Conservation (phyloP, 768 basidiomycete genomes). For the Psilocybe cyanescens region DNA sequence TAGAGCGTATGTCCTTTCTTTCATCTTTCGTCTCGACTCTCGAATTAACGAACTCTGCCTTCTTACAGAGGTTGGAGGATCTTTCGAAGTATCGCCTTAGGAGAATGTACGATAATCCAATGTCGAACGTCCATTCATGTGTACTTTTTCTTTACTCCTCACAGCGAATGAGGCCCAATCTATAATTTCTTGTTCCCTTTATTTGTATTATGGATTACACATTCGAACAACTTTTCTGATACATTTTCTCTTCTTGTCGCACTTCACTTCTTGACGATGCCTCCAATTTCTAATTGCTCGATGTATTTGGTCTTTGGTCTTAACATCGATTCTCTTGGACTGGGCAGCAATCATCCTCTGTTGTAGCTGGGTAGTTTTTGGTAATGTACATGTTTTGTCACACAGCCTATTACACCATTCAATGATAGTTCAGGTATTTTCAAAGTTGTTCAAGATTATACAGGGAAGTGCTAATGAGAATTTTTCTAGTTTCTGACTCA, state of each 20-base stretch:
- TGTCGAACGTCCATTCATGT: conserved; percentile 15
- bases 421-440: too few species aligned
- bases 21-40: conserved; percentile 1
- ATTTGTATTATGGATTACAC: conserved; percentile 11
- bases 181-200: conserved; percentile 8
- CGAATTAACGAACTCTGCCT: conserved; percentile 6
- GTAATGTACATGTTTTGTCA: too few species aligned
- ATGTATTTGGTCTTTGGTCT: too few species aligned
- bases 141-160: conserved; percentile 10
- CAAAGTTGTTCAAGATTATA: too few species aligned
- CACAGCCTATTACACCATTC: too few species aligned
- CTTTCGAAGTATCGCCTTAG: conserved; percentile 16
- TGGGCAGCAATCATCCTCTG: too few species aligned
- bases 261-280: background rate
- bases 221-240: conserved; percentile 1
- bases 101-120: conserved; percentile 11
- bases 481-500: too few species aligned
- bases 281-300: background rate
- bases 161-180: conserved; percentile 1
- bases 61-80: conserved; percentile 50
- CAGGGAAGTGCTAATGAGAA: too few species aligned
- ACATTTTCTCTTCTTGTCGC: background rate
- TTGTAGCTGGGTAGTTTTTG: too few species aligned
- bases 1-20: conserved; percentile 66
- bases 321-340: too few species aligned